Percentiles rank a stretch among this genome's conserved stretches.
Evolutionary conservation across 2,329 filamentous ascomycete genomes (phyloP).

Genomic region (Helminthosporium solani): DNA sequence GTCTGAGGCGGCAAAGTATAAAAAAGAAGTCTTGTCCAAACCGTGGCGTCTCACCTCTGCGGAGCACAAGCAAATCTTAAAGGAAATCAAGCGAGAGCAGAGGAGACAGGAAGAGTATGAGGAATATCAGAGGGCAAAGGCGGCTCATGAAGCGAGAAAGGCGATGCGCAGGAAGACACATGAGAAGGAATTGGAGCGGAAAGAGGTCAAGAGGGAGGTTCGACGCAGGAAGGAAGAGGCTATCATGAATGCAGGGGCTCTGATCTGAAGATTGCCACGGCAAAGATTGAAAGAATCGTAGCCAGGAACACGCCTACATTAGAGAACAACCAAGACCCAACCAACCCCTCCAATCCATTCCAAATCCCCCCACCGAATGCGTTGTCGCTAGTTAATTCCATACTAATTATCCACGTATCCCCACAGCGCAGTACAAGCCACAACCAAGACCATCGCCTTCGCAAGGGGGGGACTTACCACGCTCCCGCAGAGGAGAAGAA

Average conservation of each 20-base stretch:
- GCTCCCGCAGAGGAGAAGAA: too few relatives aligned
- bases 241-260: slow-evolving; percentile 46
- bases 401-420: too few relatives aligned
- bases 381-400: too few relatives aligned
- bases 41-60: slow-evolving; percentile 55
- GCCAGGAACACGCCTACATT: too few relatives aligned
- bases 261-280: slow-evolving; percentile 27
- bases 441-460: too few relatives aligned
- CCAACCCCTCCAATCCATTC: too few relatives aligned
- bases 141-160: slow-evolving; percentile 38
- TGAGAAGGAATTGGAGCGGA: slow-evolving; percentile 30
- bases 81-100: slow-evolving; percentile 41
- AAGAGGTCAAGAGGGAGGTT: slow-evolving; percentile 46
- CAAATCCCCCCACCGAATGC: too few relatives aligned
- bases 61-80: slow-evolving; percentile 47
- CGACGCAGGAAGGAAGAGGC: slow-evolving; percentile 46
- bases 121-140: slow-evolving; percentile 33
- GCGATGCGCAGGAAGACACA: slow-evolving; percentile 33
- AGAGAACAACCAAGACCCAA: too few relatives aligned
- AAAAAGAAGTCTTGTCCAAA: slow-evolving; percentile 50
- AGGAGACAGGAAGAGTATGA: slow-evolving; percentile 41
- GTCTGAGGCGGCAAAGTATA: slow-evolving; percentile 52
- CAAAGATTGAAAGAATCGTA: too few relatives aligned
- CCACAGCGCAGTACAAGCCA: too few relatives aligned
- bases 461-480: too few relatives aligned